Evolutionary conservation across 2,329 filamentous ascomycete genomes (phyloP).

Genomic region (Arthrobotrys iridis): DNA sequence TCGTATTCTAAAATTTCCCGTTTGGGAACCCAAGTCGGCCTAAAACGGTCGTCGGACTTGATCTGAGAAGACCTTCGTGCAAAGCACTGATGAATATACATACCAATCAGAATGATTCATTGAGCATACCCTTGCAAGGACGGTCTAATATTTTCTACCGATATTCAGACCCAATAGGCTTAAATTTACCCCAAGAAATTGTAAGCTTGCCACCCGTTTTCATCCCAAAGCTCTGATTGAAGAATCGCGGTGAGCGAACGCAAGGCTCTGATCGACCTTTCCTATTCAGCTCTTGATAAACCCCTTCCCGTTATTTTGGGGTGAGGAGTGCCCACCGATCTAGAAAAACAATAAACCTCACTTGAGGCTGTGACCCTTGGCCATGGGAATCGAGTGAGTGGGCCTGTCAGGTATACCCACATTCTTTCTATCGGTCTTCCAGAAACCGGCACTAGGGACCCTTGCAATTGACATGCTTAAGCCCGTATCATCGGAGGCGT

Average conservation of each 20-base stretch:
- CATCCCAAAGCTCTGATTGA: neutral
- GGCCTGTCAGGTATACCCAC: neutral
- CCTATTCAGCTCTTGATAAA: conserved; percentile 4
- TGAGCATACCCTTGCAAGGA: neutral
- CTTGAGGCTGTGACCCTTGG: neutral
- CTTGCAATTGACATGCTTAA: too few relatives aligned
- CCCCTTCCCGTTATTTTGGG: conserved; percentile 1
- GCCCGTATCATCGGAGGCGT: too few relatives aligned
- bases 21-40: too few relatives aligned
- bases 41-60: too few relatives aligned
- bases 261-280: neutral
- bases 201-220: neutral
- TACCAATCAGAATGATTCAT: too few relatives aligned
- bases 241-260: neutral
- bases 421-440: too few relatives aligned
- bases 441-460: too few relatives aligned
- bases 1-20: too few relatives aligned
- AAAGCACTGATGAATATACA: too few relatives aligned
- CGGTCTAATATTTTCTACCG: neutral
- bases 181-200: neutral
- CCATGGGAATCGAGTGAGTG: neutral
- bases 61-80: too few relatives aligned
- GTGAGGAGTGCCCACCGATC: neutral
- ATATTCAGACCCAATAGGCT: too few relatives aligned
- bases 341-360: neutral